These are phyloP conservation scores for Citrus maxima DNA, from an alignment of 345 rosid genomes.

Conservation along the genomic window DNA sequence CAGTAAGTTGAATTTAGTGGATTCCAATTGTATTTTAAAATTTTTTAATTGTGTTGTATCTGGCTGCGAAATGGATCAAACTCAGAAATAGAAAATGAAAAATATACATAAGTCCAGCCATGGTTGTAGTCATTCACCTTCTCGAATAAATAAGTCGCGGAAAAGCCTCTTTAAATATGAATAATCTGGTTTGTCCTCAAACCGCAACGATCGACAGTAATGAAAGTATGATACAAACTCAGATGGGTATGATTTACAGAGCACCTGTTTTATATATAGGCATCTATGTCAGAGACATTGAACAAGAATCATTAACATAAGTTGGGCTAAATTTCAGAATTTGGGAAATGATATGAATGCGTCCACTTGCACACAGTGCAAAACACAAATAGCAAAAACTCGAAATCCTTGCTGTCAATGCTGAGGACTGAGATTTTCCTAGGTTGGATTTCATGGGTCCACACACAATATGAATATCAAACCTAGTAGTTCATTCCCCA, in stretches of 20 bases:
- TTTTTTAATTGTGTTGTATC: background rate
- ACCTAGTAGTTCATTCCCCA: background rate
- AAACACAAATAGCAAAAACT: background rate
- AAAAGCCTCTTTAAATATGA: slow-evolving; percentile 83
- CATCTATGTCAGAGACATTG: background rate
- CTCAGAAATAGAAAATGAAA: background rate
- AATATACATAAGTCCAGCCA: background rate
- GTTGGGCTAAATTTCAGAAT: background rate
- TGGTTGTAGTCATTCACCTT: slow-evolving; percentile 39
- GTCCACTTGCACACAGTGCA: background rate
- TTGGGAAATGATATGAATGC: background rate
- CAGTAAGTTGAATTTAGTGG: background rate
- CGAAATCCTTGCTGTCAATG: background rate
- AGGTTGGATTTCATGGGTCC: background rate
- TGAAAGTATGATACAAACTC: slow-evolving; percentile 79
- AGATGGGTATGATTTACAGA: slow-evolving; percentile 65
- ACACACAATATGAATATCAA: background rate
- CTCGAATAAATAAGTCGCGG: slow-evolving; percentile 77
- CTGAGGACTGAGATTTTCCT: background rate
- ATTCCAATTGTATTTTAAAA: background rate
- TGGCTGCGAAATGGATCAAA: background rate
- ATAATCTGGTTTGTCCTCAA: slow-evolving; percentile 84
- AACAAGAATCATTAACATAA: slow-evolving; percentile 4
- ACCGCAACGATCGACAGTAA: slow-evolving; percentile 69
- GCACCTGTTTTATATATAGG: slow-evolving; percentile 37